Base-by-base conservation (phyloP, 176 grass and related monocot genomes). In the Oryza officinalis region DNA sequence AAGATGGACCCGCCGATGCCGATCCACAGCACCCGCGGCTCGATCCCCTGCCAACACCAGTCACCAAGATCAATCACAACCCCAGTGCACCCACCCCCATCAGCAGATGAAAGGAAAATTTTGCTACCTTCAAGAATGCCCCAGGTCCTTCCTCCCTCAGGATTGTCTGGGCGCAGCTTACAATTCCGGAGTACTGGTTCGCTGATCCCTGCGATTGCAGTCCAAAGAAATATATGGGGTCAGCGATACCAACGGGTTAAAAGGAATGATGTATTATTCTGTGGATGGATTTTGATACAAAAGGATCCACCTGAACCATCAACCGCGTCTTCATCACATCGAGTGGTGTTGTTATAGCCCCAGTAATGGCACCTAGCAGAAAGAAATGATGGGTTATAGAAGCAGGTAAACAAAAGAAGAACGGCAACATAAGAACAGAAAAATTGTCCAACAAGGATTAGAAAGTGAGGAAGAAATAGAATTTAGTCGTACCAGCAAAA, bases 1-100 rank as follows among this genome's bases (percentile, higher is more conserved):
- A 98, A 98, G 77, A 98, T 98, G 52, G 96, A 98, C 38, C 96
- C 92, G 0, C 95, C 96, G 2, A 98, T 95, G 71, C 96, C 96
- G 2, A 98, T 95, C 96, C 96, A 98, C 49, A 98, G 64, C 25
- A 98, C 91, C 75, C 96, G 92, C 6, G 96, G 96, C 32, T 92
- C 91, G 7, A 98, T 88, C 70, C 96, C 96, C 96, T 98, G 75
- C 66, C 70, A 85, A 37, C 67, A 81, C 65, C 37, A 65, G 69
- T 30, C 37, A 69, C 69, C 27, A 71, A 25, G 28, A 67, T 81
- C 25, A 86, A 3, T 61, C 22, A 61, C 13, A 61, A 61, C 57
- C 4, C 20, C 31, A 14, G 35, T 17, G 27, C 72, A 76, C 37
- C 40, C 64, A 76, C 49, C 40, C 23, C 2, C 75, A 67, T 31